Evolutionary conservation across 345 rosid species (phyloP).

Genomic region (Hibiscus mutabilis): DNA sequence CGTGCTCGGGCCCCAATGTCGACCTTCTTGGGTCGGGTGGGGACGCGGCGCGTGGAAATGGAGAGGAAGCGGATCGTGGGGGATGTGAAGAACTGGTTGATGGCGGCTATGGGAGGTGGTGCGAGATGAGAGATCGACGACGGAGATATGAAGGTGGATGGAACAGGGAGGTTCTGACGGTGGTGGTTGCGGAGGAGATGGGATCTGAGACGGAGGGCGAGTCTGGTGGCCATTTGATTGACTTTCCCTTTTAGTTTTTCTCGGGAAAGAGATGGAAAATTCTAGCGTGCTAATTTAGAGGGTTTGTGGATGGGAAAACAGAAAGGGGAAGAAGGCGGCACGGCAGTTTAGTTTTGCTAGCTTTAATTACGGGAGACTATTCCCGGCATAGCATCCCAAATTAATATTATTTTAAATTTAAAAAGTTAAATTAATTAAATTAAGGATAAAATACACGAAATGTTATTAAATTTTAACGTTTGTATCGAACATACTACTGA

Average conservation of each 20-base stretch:
- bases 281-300: background rate
- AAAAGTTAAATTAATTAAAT: too few species aligned
- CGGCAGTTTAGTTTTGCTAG: background rate
- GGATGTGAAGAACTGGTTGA: background rate
- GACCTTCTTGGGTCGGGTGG: constrained; percentile 47
- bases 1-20: constrained; percentile 86
- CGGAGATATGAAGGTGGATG: constrained; percentile 21
- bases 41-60: constrained; percentile 46
- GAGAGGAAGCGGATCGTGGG: constrained; percentile 51
- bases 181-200: constrained; percentile 27
- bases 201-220: constrained; percentile 48
- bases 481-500: too few species aligned
- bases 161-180: constrained; percentile 13
- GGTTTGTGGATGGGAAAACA: background rate
- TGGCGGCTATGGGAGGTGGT: constrained; percentile 15
- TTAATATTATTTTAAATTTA: too few species aligned
- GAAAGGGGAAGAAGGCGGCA: background rate
- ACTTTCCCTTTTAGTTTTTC: background rate
- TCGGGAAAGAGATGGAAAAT: constrained; percentile 11
- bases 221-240: constrained; percentile 46
- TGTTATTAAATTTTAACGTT: too few species aligned
- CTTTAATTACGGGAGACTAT: too few species aligned
- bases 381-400: too few species aligned
- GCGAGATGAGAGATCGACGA: constrained; percentile 22
- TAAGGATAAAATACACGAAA: too few species aligned